Percentiles rank a stretch among this genome's conserved stretches.
Evolutionary conservation across 2,329 filamentous ascomycete species (phyloP).

Genomic region (Apiospora rasikravindrae): DNA sequence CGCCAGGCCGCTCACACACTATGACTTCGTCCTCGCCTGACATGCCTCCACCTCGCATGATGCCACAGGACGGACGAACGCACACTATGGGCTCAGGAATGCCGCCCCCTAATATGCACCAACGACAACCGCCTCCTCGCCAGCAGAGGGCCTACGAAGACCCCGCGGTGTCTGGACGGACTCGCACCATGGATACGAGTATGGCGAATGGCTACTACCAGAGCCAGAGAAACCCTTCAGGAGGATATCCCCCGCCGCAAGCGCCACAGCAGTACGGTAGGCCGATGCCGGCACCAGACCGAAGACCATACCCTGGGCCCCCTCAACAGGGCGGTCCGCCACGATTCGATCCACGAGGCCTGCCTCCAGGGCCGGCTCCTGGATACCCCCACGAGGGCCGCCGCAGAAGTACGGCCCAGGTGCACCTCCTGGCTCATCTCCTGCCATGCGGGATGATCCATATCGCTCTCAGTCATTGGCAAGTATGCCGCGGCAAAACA

Average conservation of each 20-base stretch:
- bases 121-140: slow-evolving; percentile 63
- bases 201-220: slow-evolving; percentile 59
- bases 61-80: slow-evolving; percentile 69
- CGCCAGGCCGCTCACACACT: slow-evolving; percentile 88
- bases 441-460: slow-evolving; percentile 81
- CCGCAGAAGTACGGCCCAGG: slow-evolving; percentile 67
- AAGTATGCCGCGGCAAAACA: slow-evolving; percentile 72
- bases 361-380: slow-evolving; percentile 48
- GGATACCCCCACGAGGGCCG: slow-evolving; percentile 52
- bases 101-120: slow-evolving; percentile 56
- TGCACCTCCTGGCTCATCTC: slow-evolving; percentile 45
- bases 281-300: slow-evolving; percentile 55
- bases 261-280: slow-evolving; percentile 40
- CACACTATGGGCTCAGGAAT: slow-evolving; percentile 72
- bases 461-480: slow-evolving; percentile 95
- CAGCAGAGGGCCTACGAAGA: slow-evolving; percentile 44
- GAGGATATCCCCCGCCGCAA: slow-evolving; percentile 46
- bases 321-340: slow-evolving; percentile 43
- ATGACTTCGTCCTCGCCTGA: slow-evolving; percentile 78
- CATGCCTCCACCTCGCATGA: slow-evolving; percentile 55
- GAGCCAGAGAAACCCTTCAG: slow-evolving; percentile 56
- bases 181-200: slow-evolving; percentile 50
- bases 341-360: slow-evolving; percentile 67
- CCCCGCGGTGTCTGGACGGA: slow-evolving; percentile 41
- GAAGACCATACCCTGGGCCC: slow-evolving; percentile 74